Percentiles rank a stretch among this genome's conserved stretches.
phyloP scores from a whole-genome alignment of 805 yeast species.

The Saccharomycopsis fibuligera region DNA sequence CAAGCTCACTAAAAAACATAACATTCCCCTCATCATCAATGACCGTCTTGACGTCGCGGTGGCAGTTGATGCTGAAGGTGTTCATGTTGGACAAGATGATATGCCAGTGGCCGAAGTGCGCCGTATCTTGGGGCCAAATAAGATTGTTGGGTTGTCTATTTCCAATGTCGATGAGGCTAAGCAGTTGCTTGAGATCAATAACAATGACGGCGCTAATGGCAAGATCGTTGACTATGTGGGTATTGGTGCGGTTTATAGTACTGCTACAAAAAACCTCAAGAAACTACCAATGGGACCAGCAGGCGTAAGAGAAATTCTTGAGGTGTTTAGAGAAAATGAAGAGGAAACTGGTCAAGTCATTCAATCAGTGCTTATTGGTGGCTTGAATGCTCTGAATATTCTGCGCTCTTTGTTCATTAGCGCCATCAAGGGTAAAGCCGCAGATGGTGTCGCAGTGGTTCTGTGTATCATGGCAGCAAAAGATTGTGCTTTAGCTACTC shows the following conservation, averaged over 20 bases:
- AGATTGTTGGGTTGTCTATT: conserved; percentile 76
- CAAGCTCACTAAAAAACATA: conserved; percentile 47
- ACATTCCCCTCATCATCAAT: conserved; percentile 76
- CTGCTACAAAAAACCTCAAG: conserved; percentile 60
- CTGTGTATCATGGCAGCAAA: conserved; percentile 70
- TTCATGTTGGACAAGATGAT: conserved; percentile 91
- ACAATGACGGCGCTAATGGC: conserved; percentile 31
- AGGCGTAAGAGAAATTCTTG: conserved; percentile 53
- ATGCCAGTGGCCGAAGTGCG: conserved; percentile 55
- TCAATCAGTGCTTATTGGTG: conserved; percentile 75
- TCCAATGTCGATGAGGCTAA: conserved; percentile 50
- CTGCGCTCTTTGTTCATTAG: conserved; percentile 50
- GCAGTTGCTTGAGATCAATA: conserved; percentile 42
- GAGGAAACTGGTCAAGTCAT: conserved; percentile 35
- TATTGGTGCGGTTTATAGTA: conserved; percentile 70
- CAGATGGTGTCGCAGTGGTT: conserved; percentile 87
- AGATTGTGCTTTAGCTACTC: conserved; percentile 49
- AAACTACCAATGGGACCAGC: conserved; percentile 60
- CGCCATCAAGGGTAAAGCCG: conserved; percentile 35
- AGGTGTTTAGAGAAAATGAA: conserved; percentile 36
- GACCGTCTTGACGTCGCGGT: conserved; percentile 86
- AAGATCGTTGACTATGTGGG: conserved; percentile 71
- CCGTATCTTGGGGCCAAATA: conserved; percentile 59
- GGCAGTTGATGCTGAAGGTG: conserved; percentile 85
- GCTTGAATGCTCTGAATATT: conserved; percentile 59